A percentile compares a stretch with the other conserved stretches of the same genome.
Evolutionary conservation across 805 yeast genomes (phyloP).

Genomic region (Clavispora vitiphila): DNA sequence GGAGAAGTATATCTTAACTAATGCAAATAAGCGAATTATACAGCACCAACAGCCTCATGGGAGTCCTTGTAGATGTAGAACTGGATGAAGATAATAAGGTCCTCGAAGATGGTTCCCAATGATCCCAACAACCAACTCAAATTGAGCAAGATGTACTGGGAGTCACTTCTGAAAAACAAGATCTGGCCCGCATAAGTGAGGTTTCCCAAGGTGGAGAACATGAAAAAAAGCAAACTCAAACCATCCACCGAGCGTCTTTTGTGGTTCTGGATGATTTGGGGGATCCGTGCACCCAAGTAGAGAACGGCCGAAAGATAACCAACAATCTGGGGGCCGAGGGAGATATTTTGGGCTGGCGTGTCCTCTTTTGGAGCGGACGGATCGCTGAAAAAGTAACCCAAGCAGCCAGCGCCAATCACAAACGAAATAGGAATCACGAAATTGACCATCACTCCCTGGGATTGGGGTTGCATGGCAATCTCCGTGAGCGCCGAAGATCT

Average conservation of each 20-base stretch:
- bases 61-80: constrained; percentile 54
- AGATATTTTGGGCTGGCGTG: constrained; percentile 23
- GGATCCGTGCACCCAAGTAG: constrained; percentile 65
- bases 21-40: background rate
- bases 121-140: constrained; percentile 77
- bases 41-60: constrained; percentile 10
- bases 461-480: constrained; percentile 43
- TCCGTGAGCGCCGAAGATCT: constrained; percentile 50
- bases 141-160: constrained; percentile 54
- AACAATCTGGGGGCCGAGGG: constrained; percentile 56
- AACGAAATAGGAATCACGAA: constrained; percentile 56
- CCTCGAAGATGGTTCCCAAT: constrained; percentile 72
- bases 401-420: constrained; percentile 57
- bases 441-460: constrained; percentile 43
- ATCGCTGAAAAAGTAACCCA: constrained; percentile 54
- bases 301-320: constrained; percentile 68
- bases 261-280: constrained; percentile 82
- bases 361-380: constrained; percentile 19
- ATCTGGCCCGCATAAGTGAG: constrained; percentile 73
- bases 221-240: constrained; percentile 73
- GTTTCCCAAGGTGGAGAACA: constrained; percentile 71
- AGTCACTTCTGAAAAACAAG: constrained; percentile 58
- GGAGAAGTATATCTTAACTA: background rate
- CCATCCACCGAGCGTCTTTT: constrained; percentile 78
- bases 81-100: constrained; percentile 58